Conservation (phyloP, 2,329 filamentous ascomycete species). For the Nothophaeocryptopus gaeumannii region DNA sequence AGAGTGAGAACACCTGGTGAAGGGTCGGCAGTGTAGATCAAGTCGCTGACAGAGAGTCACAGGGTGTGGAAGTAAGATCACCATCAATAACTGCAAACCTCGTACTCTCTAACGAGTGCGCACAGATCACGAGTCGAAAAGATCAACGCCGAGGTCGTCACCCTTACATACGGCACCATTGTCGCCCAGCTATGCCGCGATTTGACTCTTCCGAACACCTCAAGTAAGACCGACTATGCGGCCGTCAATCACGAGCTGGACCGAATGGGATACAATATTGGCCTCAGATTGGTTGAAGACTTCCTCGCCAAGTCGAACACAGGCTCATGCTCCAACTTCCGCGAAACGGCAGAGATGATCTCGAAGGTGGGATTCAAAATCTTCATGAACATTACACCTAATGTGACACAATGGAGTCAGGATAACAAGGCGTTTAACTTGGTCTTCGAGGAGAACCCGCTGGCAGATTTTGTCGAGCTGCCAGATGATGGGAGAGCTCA, state of each 20-base stretch:
- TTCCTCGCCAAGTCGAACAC: slow-evolving; percentile 94
- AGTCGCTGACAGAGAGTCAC: slow-evolving; percentile 32
- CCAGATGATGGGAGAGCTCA: slow-evolving; percentile 94
- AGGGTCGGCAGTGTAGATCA: not conserved
- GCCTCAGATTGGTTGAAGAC: slow-evolving; percentile 91
- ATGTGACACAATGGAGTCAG: slow-evolving; percentile 90
- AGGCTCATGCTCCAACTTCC: slow-evolving; percentile 84
- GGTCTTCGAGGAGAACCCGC: slow-evolving; percentile 92
- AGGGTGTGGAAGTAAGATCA: slow-evolving; percentile 88
- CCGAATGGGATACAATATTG: slow-evolving; percentile 99
- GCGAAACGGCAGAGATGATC: slow-evolving; percentile 95
- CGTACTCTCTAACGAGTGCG: not conserved
- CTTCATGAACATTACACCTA: slow-evolving; percentile 93
- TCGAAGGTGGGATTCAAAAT: slow-evolving; percentile 99
- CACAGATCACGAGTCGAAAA: slow-evolving; percentile 91
- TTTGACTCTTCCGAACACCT: slow-evolving; percentile 50
- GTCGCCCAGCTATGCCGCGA: slow-evolving; percentile 96
- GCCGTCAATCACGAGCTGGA: slow-evolving; percentile 98
- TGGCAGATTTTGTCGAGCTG: slow-evolving; percentile 95
- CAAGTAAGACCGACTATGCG: slow-evolving; percentile 75
- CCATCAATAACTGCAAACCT: slow-evolving; percentile 3
- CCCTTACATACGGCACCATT: slow-evolving; percentile 95
- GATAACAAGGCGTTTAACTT: slow-evolving; percentile 97
- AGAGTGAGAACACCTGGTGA: slow-evolving; percentile 57
- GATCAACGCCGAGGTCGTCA: slow-evolving; percentile 96